Conservation (phyloP, 2,329 filamentous ascomycete genomes). For the Neonectria sp. region DNA sequence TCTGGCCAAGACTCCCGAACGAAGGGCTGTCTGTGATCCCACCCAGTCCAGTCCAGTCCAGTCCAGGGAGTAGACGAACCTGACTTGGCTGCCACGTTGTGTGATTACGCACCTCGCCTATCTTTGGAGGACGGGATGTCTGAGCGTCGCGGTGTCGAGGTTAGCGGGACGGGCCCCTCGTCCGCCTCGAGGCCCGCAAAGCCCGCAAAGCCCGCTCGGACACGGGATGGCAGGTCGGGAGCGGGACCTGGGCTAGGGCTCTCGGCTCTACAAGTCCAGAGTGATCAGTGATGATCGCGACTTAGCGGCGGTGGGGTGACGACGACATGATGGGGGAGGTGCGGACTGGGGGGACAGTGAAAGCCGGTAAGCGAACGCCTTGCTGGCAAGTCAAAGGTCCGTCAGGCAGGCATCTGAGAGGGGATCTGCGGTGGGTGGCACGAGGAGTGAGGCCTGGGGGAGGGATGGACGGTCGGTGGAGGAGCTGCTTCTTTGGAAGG, state of each 20-base stretch:
- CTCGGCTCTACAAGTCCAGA: background rate
- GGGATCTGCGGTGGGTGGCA: conserved; percentile 8
- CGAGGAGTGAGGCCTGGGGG: background rate
- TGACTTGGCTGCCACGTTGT: conserved; percentile 8
- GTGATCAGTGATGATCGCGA: background rate
- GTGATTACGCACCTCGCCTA: conserved; percentile 21
- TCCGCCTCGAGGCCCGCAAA: background rate
- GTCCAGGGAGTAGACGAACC: background rate
- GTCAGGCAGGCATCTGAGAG: background rate
- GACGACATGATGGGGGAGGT: conserved; percentile 12
- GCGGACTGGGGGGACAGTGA: background rate
- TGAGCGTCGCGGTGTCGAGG: conserved; percentile 16
- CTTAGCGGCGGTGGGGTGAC: conserved; percentile 17
- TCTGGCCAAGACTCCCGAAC: background rate
- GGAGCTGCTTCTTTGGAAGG: conserved; percentile 30
- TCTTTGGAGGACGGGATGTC: conserved; percentile 18
- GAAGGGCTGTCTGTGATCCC: conserved; percentile 1
- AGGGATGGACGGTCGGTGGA: background rate
- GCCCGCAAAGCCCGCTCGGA: conserved; percentile 16
- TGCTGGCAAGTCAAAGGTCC: background rate
- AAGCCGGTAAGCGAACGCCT: background rate
- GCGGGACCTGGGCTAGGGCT: background rate
- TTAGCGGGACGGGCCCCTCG: background rate
- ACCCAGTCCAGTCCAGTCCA: background rate
- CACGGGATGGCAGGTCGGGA: background rate